Conservation (phyloP, 2,329 filamentous ascomycete genomes). For the Claviceps arundinis region DNA sequence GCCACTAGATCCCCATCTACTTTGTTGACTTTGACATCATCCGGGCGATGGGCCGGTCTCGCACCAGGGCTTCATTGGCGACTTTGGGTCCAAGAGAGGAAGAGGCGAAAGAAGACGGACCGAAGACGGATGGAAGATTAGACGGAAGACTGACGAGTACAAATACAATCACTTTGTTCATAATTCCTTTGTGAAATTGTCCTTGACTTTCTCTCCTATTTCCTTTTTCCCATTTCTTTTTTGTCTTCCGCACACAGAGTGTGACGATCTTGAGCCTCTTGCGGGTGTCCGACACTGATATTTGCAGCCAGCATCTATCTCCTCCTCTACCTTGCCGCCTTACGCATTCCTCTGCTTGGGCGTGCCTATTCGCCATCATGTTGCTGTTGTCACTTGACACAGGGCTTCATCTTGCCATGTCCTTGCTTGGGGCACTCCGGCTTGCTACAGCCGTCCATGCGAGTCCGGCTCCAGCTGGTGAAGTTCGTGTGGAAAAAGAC, state of each 20-base stretch:
- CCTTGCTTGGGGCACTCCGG: neutral
- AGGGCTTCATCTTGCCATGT: neutral
- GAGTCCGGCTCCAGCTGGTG: neutral
- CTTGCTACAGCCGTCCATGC: neutral
- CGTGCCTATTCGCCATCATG: neutral
- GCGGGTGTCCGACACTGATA: too few species aligned
- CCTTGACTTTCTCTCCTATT: neutral
- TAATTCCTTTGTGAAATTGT: neutral
- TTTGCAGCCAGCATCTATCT: too few species aligned
- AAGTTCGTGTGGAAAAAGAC: neutral
- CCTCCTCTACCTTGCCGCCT: too few species aligned
- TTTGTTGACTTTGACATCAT: neutral
- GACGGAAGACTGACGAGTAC: neutral
- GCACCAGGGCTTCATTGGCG: neutral
- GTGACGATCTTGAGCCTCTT: too few species aligned
- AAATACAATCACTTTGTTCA: neutral
- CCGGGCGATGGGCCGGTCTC: neutral
- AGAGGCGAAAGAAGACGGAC: neutral
- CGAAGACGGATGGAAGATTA: neutral
- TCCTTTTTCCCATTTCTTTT: neutral
- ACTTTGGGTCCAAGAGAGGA: neutral
- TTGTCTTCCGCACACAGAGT: neutral
- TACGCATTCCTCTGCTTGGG: neutral
- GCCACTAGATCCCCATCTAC: neutral
- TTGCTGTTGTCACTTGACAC: neutral